Evolutionary conservation across 2,329 filamentous ascomycete genomes (phyloP).

Genomic region (Bimuria novae-zelandiae): DNA sequence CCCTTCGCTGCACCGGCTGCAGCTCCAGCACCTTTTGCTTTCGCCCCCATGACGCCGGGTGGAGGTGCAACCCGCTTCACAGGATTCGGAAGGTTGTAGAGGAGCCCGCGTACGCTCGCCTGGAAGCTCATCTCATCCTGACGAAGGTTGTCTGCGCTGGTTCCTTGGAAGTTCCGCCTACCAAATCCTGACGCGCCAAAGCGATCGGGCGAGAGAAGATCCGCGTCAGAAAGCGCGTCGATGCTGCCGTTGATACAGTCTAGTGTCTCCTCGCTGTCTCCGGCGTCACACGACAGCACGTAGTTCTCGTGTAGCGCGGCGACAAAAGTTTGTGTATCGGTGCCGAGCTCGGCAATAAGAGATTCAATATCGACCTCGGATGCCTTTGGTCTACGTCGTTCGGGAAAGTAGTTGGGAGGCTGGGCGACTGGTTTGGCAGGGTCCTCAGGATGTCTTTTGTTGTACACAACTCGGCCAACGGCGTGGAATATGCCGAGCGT

Average conservation of each 20-base stretch:
- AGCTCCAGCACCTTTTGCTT: constrained; percentile 33
- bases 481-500: constrained; percentile 95
- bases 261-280: constrained; percentile 64
- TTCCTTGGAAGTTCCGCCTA: constrained; percentile 54
- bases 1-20: constrained; percentile 36
- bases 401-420: constrained; percentile 53
- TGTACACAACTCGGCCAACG: constrained; percentile 94
- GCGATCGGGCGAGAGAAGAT: constrained; percentile 77
- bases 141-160: constrained; percentile 71
- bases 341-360: constrained; percentile 91
- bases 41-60: constrained; percentile 42
- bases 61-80: constrained; percentile 66
- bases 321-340: constrained; percentile 87
- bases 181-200: constrained; percentile 65
- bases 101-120: constrained; percentile 80
- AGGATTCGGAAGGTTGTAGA: constrained; percentile 83
- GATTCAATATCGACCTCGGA: constrained; percentile 61
- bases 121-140: constrained; percentile 97
- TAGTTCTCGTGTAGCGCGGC: constrained; percentile 95
- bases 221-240: constrained; percentile 82
- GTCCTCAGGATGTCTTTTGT: constrained; percentile 71
- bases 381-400: constrained; percentile 49
- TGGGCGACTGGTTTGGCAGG: constrained; percentile 42
- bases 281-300: constrained; percentile 74
- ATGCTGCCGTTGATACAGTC: constrained; percentile 86